These are phyloP conservation scores for Gentiana dahurica DNA, from an alignment of 257 asterid species.

Conservation along the genomic window DNA sequence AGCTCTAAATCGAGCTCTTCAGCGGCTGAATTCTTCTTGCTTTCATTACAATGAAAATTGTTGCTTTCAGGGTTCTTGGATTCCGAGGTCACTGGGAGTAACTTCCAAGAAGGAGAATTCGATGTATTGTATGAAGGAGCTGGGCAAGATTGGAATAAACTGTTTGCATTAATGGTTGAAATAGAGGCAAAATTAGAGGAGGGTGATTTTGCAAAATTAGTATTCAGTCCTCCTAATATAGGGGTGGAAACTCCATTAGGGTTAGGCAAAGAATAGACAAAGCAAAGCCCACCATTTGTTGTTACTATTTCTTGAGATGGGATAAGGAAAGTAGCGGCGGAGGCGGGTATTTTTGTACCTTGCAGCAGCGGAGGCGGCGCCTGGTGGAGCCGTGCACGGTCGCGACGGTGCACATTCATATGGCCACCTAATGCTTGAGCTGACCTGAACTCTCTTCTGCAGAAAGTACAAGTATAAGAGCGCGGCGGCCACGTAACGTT, in stretches of 20 bases:
- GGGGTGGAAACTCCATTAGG: slow-evolving; percentile 29
- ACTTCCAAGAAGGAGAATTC: slow-evolving; percentile 17
- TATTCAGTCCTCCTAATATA: neutral
- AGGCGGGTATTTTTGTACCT: neutral
- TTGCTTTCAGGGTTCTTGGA: slow-evolving; percentile 1
- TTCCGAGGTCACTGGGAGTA: slow-evolving; percentile 22
- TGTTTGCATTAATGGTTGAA: slow-evolving; percentile 9
- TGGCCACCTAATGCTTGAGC: slow-evolving; percentile 83
- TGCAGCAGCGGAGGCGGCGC: slow-evolving; percentile 2
- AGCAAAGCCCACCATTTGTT: slow-evolving; percentile 31
- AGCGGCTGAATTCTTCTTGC: slow-evolving; percentile 5
- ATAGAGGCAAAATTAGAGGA: slow-evolving; percentile 14
- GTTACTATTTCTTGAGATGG: slow-evolving; percentile 29
- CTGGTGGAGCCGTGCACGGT: slow-evolving; percentile 46
- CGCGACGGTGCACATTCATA: slow-evolving; percentile 78
- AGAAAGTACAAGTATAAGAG: slow-evolving; percentile 50
- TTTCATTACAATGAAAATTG: slow-evolving; percentile 1
- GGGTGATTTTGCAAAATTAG: slow-evolving; percentile 12
- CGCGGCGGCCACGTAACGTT: slow-evolving; percentile 71
- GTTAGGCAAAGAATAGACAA: slow-evolving; percentile 40
- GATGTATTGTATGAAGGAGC: slow-evolving; percentile 19
- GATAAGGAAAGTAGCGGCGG: slow-evolving; percentile 16
- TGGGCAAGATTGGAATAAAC: slow-evolving; percentile 13
- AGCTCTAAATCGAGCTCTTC: slow-evolving; percentile 62
- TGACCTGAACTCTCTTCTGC: slow-evolving; percentile 60